Evolutionary conservation across 805 yeast species (phyloP), one percentile per base, ranked within the genome.

Genomic region (Monosporozyma aquatica): DNA sequence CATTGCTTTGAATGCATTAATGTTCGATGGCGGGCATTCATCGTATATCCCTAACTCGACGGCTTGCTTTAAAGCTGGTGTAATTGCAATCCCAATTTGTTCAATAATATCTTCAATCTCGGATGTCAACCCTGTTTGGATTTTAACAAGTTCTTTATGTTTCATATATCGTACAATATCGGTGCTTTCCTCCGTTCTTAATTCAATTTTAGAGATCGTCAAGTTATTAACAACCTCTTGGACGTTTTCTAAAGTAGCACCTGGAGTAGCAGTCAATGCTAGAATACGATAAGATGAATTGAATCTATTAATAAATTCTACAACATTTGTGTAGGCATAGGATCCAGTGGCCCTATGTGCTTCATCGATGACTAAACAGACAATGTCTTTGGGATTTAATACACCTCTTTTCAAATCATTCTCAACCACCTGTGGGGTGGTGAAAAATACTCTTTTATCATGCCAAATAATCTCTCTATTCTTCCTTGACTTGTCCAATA

Each of bases 261-360:
- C 92, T 0, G 99, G 99, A 0, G 99, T 92, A 1, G 99, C 99
- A 0, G 97, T 87, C 47, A 92, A 67, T 0, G 95, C 97, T 40
- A 92, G 61, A 0, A 89, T 68, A 36, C 98, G 68, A 50, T 78
- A 82, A 2, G 85, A 75, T 1, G 76, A 70, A 46, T 76, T 80
- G 55, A 77, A 78, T 40, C 85, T 62, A 23, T 72, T 71, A 10
- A 84, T 59, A 51, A 76, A 79, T 47, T 75, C 68, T 2, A 84
- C 85, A n/a, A 90, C 89, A 43, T 83, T 82, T 37, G 81, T 81
- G 55, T 90, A 90, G 1, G 97, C 83, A 57, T 87, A 89, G 42
- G 85, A 82, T 0, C 96, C 96, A 40, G 81, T 80, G 0, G 97
- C 87, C 38, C 95, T 69, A 61, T 92, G 99, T 0, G 98, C 97